phyloP scores from a whole-genome alignment of 2,329 filamentous ascomycete genomes.

The Diaporthe velutina region DNA sequence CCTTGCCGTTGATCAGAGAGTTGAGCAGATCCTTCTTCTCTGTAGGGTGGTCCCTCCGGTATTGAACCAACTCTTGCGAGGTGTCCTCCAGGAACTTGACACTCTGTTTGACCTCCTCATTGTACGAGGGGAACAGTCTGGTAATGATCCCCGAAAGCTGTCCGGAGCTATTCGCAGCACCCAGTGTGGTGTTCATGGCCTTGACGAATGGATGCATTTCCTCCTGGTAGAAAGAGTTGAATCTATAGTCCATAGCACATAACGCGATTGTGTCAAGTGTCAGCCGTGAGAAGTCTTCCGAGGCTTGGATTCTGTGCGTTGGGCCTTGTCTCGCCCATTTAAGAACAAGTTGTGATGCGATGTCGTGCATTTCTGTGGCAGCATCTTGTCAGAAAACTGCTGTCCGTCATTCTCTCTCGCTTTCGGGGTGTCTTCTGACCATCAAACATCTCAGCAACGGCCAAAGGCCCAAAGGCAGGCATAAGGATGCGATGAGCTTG shows the following conservation, averaged over 20 bases:
- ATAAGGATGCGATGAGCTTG: slow-evolving; percentile 75
- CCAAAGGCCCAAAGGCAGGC: slow-evolving; percentile 77
- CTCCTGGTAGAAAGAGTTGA: slow-evolving; percentile 81
- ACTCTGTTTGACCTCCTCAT: slow-evolving; percentile 65
- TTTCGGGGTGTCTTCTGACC: not conserved
- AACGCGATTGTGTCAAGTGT: slow-evolving; percentile 80
- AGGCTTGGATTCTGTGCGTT: slow-evolving; percentile 66
- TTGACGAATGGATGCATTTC: slow-evolving; percentile 77
- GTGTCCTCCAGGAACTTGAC: slow-evolving; percentile 68
- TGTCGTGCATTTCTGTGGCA: slow-evolving; percentile 72
- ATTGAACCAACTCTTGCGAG: slow-evolving; percentile 70
- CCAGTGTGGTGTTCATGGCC: slow-evolving; percentile 75
- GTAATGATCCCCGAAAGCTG: slow-evolving; percentile 60
- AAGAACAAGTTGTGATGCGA: slow-evolving; percentile 73
- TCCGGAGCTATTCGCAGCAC: slow-evolving; percentile 65
- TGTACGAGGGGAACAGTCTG: slow-evolving; percentile 62
- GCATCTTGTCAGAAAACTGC: not conserved
- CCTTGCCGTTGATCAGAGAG: slow-evolving; percentile 76
- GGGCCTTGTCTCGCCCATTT: slow-evolving; percentile 77
- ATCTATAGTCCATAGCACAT: slow-evolving; percentile 77
- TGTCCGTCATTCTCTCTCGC: accelerated
- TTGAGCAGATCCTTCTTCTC: slow-evolving; percentile 76
- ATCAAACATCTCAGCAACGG: slow-evolving; percentile 76
- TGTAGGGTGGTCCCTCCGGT: slow-evolving; percentile 66
- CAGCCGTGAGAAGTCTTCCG: slow-evolving; percentile 78